Evolutionary conservation across 257 asterid species (phyloP), one percentile per base, ranked within the genome.

Genomic region (Plantago major): DNA sequence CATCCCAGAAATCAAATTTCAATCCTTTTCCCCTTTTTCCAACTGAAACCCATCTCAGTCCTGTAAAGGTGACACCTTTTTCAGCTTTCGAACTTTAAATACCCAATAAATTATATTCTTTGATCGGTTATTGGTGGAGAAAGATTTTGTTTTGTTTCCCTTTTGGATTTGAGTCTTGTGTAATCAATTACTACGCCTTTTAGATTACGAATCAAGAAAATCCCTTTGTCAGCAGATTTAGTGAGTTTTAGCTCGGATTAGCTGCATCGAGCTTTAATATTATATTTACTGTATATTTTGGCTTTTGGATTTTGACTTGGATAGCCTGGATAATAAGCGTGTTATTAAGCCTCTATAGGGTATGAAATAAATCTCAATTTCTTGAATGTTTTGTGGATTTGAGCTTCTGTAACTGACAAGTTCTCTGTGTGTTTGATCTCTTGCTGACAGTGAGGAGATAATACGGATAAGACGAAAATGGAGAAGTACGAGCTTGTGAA

Each of bases 401-500:
- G 22, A 56, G 6, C 1, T 33, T 33, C 42, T 30, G 26, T 1
- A 22, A 1, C 26, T 57, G 45, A 62, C 52, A 26, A 7, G 56
- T 73, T 45, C 12, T 8, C 12, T 8, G 65, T 38, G 42, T 67
- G 48, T 33, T 66, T 55, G 54, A 54, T 65, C 7, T 58, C 54
- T 53, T 26, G 52, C 51, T 46, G 58, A 46, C 14, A 71, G 71
- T 59, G 18, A 10, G 19, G 59, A 43, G 58, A 66, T 56, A 10
- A 18, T 62, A 45, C 53, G 6, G 40, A 33, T 33, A 33, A 7
- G 40, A 18, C 4, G n/a, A 59, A 69, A 60, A 92, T 89, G 99
- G 99, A 92, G 22, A 89, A 83, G 72, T 92, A 92, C 72, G 99
- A 92, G 76, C 97, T 89, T 69, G 96, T 92, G 73, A 92, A 89